Percentiles rank a stretch among this genome's conserved stretches.
These are phyloP conservation scores for Cryphonectria japonica DNA, from an alignment of 2,329 filamentous ascomycete genomes.

Conservation along the genomic window DNA sequence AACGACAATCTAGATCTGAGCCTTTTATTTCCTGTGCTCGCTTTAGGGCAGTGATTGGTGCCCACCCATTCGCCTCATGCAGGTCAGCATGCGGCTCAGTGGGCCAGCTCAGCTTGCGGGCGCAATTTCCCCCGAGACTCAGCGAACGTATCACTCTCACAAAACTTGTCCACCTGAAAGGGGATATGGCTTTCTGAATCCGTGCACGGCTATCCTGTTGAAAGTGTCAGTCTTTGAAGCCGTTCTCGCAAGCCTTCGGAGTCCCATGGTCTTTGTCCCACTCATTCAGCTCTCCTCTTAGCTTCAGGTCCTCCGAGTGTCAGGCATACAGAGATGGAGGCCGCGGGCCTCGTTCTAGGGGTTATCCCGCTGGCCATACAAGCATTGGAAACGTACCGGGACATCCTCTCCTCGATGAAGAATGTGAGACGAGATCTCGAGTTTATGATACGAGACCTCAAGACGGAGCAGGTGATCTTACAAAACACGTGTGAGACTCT, in stretches of 20 bases:
- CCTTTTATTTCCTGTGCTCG: neutral
- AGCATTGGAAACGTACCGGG: slow-evolving; percentile 14
- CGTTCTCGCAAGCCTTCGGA: neutral
- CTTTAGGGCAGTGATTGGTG: slow-evolving; percentile 13
- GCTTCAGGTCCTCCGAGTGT: neutral
- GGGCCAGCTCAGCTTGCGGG: slow-evolving; percentile 5
- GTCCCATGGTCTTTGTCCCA: neutral
- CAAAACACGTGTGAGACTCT: slow-evolving; percentile 26
- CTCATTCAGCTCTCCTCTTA: neutral
- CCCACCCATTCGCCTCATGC: slow-evolving; percentile 5
- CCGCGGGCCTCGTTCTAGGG: slow-evolving; percentile 24
- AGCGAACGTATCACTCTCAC: neutral
- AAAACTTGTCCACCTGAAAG: neutral
- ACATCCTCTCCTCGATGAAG: slow-evolving; percentile 19
- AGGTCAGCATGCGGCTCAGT: slow-evolving; percentile 9
- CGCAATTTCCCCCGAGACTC: neutral
- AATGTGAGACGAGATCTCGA: slow-evolving; percentile 16
- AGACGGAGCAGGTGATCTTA: slow-evolving; percentile 23
- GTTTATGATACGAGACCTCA: slow-evolving; percentile 19
- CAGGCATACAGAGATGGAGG: slow-evolving; percentile 12
- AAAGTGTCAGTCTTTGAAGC: neutral
- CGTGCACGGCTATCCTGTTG: neutral
- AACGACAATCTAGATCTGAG: neutral
- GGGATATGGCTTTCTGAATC: neutral
- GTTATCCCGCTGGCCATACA: slow-evolving; percentile 22